Conservation (phyloP, 2,329 filamentous ascomycete genomes). For the Harringtonia lauricola region DNA sequence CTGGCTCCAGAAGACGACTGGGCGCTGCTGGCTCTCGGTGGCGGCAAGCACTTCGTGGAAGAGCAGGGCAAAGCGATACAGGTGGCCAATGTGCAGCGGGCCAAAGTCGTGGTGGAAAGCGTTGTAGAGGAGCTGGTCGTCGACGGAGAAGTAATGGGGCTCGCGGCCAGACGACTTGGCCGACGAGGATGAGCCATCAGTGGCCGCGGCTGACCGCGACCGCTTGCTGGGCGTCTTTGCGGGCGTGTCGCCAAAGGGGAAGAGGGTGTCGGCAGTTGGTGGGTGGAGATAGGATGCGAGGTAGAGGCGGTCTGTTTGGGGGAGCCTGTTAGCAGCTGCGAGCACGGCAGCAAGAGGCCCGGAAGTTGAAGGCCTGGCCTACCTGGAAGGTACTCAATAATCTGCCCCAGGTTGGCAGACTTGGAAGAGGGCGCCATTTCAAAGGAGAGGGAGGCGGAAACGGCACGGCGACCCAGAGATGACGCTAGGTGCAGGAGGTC, state of each 20-base stretch:
- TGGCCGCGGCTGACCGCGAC: slow-evolving; percentile 41
- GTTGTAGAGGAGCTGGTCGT: slow-evolving; percentile 89
- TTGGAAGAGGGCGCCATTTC: slow-evolving; percentile 39
- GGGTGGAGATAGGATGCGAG: slow-evolving; percentile 81
- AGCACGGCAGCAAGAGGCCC: neutral
- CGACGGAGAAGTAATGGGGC: slow-evolving; percentile 92
- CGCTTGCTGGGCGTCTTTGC: slow-evolving; percentile 64
- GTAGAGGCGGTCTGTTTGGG: slow-evolving; percentile 70
- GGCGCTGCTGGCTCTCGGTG: slow-evolving; percentile 77
- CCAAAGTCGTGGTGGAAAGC: slow-evolving; percentile 98
- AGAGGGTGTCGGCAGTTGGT: slow-evolving; percentile 71
- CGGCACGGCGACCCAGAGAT: neutral
- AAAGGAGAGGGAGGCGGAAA: neutral
- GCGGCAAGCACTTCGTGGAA: slow-evolving; percentile 92
- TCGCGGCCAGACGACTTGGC: slow-evolving; percentile 36
- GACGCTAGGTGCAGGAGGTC: neutral
- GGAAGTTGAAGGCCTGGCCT: slow-evolving; percentile 19
- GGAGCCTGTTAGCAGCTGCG: too few relatives aligned
- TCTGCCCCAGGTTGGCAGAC: slow-evolving; percentile 62
- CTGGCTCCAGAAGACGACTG: slow-evolving; percentile 93
- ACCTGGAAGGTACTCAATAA: slow-evolving; percentile 96
- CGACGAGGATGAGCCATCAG: neutral
- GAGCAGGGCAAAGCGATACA: slow-evolving; percentile 92
- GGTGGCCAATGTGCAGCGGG: slow-evolving; percentile 88
- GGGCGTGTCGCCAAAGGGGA: slow-evolving; percentile 60